Conservation (phyloP, 2,329 filamentous ascomycete genomes). For the Cercospora beticola region DNA sequence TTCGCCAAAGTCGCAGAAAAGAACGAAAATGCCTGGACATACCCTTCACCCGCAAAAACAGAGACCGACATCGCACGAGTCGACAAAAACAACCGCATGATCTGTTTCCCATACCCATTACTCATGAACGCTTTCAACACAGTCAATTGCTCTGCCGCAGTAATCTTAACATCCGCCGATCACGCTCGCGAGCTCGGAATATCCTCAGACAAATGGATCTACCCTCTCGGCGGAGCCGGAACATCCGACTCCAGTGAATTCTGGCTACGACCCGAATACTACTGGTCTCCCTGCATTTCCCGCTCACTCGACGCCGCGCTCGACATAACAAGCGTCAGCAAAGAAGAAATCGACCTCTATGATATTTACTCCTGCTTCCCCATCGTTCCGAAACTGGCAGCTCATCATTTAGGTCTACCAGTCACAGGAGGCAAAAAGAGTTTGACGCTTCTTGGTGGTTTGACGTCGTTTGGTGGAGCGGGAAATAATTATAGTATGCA, state of each 20-base stretch:
- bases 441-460: constrained; percentile 62
- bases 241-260: constrained; percentile 60
- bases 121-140: constrained; percentile 72
- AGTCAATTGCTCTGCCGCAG: constrained; percentile 63
- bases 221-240: constrained; percentile 63
- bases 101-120: constrained; percentile 66
- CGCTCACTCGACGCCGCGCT: constrained; percentile 58
- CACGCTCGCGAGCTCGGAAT: constrained; percentile 57
- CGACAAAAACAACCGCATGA: constrained; percentile 62
- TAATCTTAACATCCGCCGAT: constrained; percentile 59
- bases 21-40: constrained; percentile 59
- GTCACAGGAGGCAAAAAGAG: constrained; percentile 39
- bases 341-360: constrained; percentile 58
- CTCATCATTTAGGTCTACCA: constrained; percentile 58
- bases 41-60: constrained; percentile 48
- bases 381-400: constrained; percentile 67
- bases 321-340: constrained; percentile 47
- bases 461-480: constrained; percentile 68
- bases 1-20: constrained; percentile 59
- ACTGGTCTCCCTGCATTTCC: constrained; percentile 59
- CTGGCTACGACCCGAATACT: constrained; percentile 61
- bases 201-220: constrained; percentile 60
- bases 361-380: constrained; percentile 71
- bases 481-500: constrained; percentile 73
- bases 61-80: constrained; percentile 56